Evolutionary conservation across 2,329 filamentous ascomycete species (phyloP).

Genomic region (Alternaria ethzedia): DNA sequence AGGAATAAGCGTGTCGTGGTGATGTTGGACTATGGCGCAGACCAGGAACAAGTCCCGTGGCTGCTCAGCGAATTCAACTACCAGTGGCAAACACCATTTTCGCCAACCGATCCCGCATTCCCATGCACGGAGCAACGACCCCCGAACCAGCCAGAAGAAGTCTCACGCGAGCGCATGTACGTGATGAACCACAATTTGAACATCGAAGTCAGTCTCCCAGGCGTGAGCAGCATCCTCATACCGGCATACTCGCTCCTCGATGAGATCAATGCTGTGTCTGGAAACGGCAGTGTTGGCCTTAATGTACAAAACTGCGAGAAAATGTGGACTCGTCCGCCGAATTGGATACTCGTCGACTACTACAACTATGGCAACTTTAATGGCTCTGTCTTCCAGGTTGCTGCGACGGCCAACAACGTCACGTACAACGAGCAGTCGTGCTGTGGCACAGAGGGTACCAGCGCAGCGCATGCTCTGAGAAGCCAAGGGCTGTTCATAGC

Average conservation of each 20-base stretch:
- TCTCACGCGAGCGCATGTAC: conserved; percentile 69
- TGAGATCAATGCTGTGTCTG: conserved; percentile 37
- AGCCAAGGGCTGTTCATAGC: neutral
- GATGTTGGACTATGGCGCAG: conserved; percentile 58
- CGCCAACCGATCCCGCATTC: conserved; percentile 71
- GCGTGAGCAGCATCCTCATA: conserved; percentile 52
- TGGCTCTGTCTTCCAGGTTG: conserved; percentile 45
- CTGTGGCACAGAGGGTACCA: conserved; percentile 23
- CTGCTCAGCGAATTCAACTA: conserved; percentile 86
- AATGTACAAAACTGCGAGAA: conserved; percentile 35
- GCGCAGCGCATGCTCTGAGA: neutral
- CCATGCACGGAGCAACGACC: conserved; percentile 82
- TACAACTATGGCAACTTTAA: conserved; percentile 45
- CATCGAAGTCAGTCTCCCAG: conserved; percentile 51
- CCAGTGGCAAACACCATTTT: conserved; percentile 91
- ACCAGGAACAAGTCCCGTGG: conserved; percentile 80
- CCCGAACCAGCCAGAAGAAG: conserved; percentile 63
- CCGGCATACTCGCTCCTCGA: conserved; percentile 38
- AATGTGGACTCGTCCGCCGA: conserved; percentile 43
- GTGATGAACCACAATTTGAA: conserved; percentile 93
- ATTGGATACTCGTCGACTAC: conserved; percentile 47
- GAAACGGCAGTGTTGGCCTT: conserved; percentile 36
- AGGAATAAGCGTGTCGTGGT: conserved; percentile 40
- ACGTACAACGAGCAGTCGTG: conserved; percentile 28
- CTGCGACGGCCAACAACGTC: conserved; percentile 59